phyloP scores from a whole-genome alignment of 2,329 filamentous ascomycete genomes.

The Cladosporium colombiae region DNA sequence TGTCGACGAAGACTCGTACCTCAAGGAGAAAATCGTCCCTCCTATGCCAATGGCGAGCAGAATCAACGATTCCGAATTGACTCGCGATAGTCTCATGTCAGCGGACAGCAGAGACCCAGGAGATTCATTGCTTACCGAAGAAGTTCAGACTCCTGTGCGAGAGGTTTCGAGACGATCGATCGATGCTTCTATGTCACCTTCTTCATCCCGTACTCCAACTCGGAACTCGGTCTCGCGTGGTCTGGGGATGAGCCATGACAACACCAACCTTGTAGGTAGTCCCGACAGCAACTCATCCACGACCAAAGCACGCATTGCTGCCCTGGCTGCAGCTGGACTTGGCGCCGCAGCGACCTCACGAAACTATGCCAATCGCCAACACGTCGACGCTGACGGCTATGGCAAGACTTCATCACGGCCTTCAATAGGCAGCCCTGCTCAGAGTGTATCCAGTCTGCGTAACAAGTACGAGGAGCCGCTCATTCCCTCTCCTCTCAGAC shows the following conservation, averaged over 20 bases:
- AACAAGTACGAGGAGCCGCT: slow-evolving; percentile 59
- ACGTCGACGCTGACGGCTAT: slow-evolving; percentile 37
- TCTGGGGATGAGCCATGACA: slow-evolving; percentile 67
- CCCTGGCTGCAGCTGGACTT: slow-evolving; percentile 43
- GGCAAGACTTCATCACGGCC: slow-evolving; percentile 44
- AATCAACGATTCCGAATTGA: slow-evolving; percentile 82
- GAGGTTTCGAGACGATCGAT: slow-evolving; percentile 64
- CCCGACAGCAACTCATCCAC: slow-evolving; percentile 36
- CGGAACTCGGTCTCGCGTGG: slow-evolving; percentile 59
- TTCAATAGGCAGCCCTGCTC: slow-evolving; percentile 76
- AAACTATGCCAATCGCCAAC: slow-evolving; percentile 66
- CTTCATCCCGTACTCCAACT: slow-evolving; percentile 57
- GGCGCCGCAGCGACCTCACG: slow-evolving; percentile 41
- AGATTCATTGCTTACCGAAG: slow-evolving; percentile 60
- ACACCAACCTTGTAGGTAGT: slow-evolving; percentile 53
- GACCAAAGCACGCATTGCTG: slow-evolving; percentile 40
- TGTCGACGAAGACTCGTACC: slow-evolving; percentile 51
- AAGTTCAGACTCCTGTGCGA: slow-evolving; percentile 56
- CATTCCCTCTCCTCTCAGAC: slow-evolving; percentile 35
- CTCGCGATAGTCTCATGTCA: slow-evolving; percentile 81
- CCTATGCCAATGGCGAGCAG: slow-evolving; percentile 89
- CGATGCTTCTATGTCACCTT: slow-evolving; percentile 56
- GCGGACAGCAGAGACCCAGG: slow-evolving; percentile 71
- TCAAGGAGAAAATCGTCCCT: slow-evolving; percentile 53
- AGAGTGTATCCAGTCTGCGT: slow-evolving; percentile 75